A percentile compares a stretch with the other conserved stretches of the same genome.
Evolutionary conservation across 257 asterid genomes (phyloP).

Genomic region (Fraxinus pennsylvanica): DNA sequence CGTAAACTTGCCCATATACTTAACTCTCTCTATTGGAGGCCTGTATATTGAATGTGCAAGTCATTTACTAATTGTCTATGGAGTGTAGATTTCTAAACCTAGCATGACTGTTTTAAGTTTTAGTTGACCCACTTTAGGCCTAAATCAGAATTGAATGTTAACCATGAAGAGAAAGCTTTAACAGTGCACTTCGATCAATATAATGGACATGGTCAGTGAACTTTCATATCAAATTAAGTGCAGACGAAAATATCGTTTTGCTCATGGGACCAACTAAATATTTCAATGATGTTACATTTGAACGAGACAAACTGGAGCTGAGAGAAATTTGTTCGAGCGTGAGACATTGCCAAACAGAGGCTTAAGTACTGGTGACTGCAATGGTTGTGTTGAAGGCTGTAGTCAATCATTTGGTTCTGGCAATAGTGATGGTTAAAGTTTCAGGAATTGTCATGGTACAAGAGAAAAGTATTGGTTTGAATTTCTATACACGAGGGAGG

Average conservation of each 20-base stretch:
- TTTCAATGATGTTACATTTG: neutral
- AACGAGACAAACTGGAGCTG: neutral
- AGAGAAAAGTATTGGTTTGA: neutral
- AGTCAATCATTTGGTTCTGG: neutral
- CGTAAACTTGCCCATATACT: neutral
- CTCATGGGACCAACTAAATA: neutral
- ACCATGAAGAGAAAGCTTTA: neutral
- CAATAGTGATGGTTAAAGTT: neutral
- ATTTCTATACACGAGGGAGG: neutral
- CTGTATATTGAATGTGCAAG: neutral
- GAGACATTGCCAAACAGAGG: neutral
- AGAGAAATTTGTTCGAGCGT: neutral
- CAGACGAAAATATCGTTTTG: neutral
- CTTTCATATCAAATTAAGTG: neutral
- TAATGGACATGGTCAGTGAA: neutral
- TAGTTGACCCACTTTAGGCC: neutral
- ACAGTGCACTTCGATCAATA: neutral
- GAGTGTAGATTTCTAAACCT: constrained; percentile 4
- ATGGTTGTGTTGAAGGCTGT: neutral
- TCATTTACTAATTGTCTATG: neutral
- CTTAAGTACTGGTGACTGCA: neutral
- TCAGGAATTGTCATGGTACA: neutral
- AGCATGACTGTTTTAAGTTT: neutral
- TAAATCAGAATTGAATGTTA: neutral
- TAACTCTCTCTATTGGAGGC: constrained; percentile 1